Base-by-base conservation (phyloP, 768 basidiomycete genomes). In the Leccinum arenicola region DNA sequence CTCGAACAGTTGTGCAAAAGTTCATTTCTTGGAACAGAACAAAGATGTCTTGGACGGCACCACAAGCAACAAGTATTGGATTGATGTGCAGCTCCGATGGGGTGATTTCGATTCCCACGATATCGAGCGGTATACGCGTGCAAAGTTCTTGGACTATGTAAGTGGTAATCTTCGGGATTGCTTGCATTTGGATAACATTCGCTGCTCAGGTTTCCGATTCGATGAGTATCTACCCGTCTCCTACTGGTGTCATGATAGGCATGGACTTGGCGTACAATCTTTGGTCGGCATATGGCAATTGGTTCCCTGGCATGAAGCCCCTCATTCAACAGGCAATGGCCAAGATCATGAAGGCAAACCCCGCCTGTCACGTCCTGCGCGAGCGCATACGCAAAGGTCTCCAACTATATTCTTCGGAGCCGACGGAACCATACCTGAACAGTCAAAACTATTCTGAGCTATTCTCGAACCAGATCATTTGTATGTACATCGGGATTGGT, bases 281-380 rank as follows among this genome's bases (percentile, higher is more conserved):
- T 60, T 97, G 97, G 92, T 96, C 96, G 31, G 96, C 93, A 1
- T 99, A 96, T 67, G 97, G 97, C 61, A 96, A 96, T 73, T 98
- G 93, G 93, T 97, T 98, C 89, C 97, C 97, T 14, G 96, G 97
- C 50, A 85, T 98, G 83, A 98, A 98, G 76, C 95, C 95, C 5
- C 82, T 99, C 61, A 88, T 99, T 59, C 96, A 97, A 73, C 95
- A 97, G 75, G 97, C 96, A 6, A 97, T 99, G 95, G 94, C 91
- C 12, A 99, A 98, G 82, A 91, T 99, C 73, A 96, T 98, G 94
- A 99, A 99, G 76, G 97, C 97, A 54, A 98, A 99, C 69, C 97
- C 97, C 25, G 97, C 97, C 14, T 88, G 90, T 55, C 97, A 98
- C 71, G 97, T 99, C 45, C 79, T 99, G 57, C 91, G 97, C 56